Evolutionary conservation across 2,329 filamentous ascomycete genomes (phyloP).

Genomic region (Hypoxylon sp.): DNA sequence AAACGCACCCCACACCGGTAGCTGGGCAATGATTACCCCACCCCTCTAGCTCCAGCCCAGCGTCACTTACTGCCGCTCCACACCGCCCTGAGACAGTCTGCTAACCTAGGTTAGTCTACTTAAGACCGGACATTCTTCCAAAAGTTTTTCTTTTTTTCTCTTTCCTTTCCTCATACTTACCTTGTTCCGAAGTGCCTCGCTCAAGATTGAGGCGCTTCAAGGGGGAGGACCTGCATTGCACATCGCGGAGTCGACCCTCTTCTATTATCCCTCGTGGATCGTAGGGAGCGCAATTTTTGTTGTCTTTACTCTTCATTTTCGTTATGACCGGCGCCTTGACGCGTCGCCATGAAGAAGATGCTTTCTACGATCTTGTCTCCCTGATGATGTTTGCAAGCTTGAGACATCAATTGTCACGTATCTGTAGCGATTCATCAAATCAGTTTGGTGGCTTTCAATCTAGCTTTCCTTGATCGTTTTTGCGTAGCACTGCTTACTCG

Average conservation of each 20-base stretch:
- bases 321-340: slow-evolving; percentile 29
- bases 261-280: slow-evolving; percentile 41
- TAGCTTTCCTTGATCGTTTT: too few species aligned
- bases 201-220: slow-evolving; percentile 27
- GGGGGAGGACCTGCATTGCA: slow-evolving; percentile 38
- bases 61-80: not conserved
- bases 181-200: slow-evolving; percentile 26
- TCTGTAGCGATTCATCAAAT: too few species aligned
- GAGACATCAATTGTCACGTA: too few species aligned
- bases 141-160: slow-evolving; percentile 2
- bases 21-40: slow-evolving; percentile 7
- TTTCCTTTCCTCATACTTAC: slow-evolving; percentile 38
- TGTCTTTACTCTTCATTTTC: slow-evolving; percentile 27
- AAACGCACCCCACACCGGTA: slow-evolving; percentile 22
- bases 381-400: too few species aligned
- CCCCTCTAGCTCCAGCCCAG: slow-evolving; percentile 33
- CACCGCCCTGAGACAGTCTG: slow-evolving; percentile 8
- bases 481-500: too few species aligned
- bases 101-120: slow-evolving; percentile 26
- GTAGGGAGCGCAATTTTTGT: slow-evolving; percentile 39
- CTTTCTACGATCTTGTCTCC: too few species aligned
- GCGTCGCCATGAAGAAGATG: slow-evolving; percentile 37
- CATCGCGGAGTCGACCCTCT: slow-evolving; percentile 36
- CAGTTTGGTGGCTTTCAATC: too few species aligned
- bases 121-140: slow-evolving; percentile 6